phyloP scores from a whole-genome alignment of 176 grass and related monocot genomes.

The Dendrocalamus sinicus region DNA sequence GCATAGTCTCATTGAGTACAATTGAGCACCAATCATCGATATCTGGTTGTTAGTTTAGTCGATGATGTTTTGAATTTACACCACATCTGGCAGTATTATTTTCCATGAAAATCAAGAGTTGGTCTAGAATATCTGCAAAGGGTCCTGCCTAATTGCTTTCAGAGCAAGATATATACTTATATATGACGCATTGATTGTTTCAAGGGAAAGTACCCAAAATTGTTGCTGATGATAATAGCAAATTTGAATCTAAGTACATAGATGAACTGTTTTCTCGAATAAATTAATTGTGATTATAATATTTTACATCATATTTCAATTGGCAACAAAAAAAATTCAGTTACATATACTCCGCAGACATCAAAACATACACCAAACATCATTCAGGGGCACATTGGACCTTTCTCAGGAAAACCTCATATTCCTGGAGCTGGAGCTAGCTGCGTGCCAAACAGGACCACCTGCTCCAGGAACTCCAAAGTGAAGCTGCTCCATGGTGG shows the following conservation, averaged over 20 bases:
- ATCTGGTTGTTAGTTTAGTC: slow-evolving; percentile 32
- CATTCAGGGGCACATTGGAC: too few species aligned
- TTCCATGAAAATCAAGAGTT: neutral
- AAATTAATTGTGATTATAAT: too few species aligned
- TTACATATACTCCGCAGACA: too few species aligned
- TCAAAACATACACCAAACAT: too few species aligned
- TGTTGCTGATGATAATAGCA: neutral
- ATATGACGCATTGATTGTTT: neutral
- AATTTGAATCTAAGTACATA: neutral
- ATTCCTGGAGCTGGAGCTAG: too few species aligned
- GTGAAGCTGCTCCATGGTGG: too few species aligned
- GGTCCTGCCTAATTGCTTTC: neutral
- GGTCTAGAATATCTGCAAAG: slow-evolving; percentile 1
- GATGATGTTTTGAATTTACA: neutral
- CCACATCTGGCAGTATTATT: neutral
- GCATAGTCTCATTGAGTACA: neutral
- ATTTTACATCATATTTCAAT: too few species aligned
- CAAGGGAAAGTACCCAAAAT: neutral
- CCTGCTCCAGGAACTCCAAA: too few species aligned
- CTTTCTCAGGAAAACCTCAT: too few species aligned
- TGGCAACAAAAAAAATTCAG: too few species aligned
- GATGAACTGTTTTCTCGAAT: neutral
- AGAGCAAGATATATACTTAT: neutral
- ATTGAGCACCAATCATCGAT: slow-evolving; percentile 5
- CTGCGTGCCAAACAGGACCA: too few species aligned